phyloP scores from a whole-genome alignment of 352 stramenopile genomes.

The Phytophthora foliorum region DNA sequence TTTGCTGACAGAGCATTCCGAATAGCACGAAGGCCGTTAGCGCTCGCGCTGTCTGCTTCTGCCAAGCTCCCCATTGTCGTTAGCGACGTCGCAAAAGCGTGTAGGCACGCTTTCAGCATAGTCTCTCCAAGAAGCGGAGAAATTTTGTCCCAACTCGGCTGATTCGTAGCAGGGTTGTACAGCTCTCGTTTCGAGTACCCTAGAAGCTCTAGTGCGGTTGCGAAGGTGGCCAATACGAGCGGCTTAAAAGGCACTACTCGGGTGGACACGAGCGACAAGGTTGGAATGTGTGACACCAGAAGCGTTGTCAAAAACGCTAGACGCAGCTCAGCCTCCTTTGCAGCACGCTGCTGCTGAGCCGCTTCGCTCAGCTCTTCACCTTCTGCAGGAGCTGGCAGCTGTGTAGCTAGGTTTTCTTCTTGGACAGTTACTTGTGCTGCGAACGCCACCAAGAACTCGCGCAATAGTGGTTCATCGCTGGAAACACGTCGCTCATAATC shows the following conservation, averaged over 20 bases:
- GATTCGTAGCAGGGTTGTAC: constrained; percentile 65
- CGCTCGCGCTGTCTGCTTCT: constrained; percentile 27
- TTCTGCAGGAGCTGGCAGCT: constrained; percentile 46
- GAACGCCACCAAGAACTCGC: constrained; percentile 78
- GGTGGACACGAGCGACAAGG: constrained; percentile 48
- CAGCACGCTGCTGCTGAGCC: constrained; percentile 31
- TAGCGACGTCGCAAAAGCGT: constrained; percentile 41
- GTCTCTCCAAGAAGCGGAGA: constrained; percentile 53
- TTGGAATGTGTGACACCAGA: constrained; percentile 59
- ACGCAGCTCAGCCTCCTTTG: constrained; percentile 69
- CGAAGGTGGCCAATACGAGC: constrained; percentile 58
- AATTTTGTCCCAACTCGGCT: constrained; percentile 75
- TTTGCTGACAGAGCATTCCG: constrained; percentile 31
- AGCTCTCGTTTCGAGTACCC: constrained; percentile 47
- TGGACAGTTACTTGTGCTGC: constrained; percentile 61
- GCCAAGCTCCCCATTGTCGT: constrained; percentile 17
- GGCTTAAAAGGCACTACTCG: constrained; percentile 75
- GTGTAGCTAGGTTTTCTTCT: constrained; percentile 67
- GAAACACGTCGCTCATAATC: constrained; percentile 64
- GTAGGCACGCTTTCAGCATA: constrained; percentile 38
- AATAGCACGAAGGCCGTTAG: constrained; percentile 20
- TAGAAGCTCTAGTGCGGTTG: constrained; percentile 57
- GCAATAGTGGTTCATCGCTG: constrained; percentile 59
- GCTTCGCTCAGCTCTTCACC: constrained; percentile 37
- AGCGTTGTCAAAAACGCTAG: constrained; percentile 63